phyloP scores from a whole-genome alignment of 495 filamentous ascomycete genomes.

The Tuber umbilicatum region DNA sequence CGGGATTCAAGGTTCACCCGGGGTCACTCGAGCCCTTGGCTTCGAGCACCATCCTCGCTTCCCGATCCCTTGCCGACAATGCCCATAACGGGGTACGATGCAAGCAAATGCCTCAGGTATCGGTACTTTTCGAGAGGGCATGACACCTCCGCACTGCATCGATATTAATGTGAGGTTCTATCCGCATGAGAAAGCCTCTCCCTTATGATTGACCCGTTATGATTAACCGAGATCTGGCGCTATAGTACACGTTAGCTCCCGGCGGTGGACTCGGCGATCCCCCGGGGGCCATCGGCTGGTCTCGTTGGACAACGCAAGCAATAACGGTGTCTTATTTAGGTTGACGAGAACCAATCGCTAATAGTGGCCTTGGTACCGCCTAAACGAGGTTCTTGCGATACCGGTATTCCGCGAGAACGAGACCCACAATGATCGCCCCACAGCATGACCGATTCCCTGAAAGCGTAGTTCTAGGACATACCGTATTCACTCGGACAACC shows the following conservation, averaged over 20 bases:
- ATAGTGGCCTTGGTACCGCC: background rate
- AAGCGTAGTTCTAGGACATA: too few relatives aligned
- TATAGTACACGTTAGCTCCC: background rate
- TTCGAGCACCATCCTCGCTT: background rate
- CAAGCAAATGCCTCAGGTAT: background rate
- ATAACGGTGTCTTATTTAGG: background rate
- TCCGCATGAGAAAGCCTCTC: background rate
- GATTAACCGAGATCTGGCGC: background rate
- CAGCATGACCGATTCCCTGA: background rate
- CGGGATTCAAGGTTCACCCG: background rate
- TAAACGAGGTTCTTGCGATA: background rate
- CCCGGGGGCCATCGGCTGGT: background rate
- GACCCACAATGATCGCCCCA: background rate
- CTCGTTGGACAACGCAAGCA: background rate
- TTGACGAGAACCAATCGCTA: background rate
- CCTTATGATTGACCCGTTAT: background rate
- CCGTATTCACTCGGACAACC: too few relatives aligned
- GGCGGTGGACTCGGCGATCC: background rate
- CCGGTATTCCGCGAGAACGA: background rate
- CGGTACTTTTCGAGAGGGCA: background rate
- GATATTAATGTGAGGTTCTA: background rate
- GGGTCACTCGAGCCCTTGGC: background rate
- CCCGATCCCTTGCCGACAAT: background rate
- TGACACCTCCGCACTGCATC: background rate
- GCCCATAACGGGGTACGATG: background rate